These are phyloP conservation scores for Ogataea thermomethanolica DNA, from an alignment of 805 yeast species.

Conservation along the genomic window DNA sequence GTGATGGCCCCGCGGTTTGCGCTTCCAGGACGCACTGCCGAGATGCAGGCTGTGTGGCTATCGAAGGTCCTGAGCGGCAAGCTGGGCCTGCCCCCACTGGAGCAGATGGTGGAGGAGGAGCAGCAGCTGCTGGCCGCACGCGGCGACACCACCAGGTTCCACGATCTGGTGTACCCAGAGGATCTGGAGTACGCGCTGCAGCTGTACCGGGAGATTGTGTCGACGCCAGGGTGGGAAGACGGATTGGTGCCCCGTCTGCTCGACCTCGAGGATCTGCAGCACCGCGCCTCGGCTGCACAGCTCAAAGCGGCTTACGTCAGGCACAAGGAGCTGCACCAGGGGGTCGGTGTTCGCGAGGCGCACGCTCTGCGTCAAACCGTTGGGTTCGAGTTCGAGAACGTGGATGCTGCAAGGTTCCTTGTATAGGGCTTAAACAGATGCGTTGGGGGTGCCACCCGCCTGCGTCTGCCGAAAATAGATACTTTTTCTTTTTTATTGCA, in stretches of 20 bases:
- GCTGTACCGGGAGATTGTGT: slow-evolving; percentile 34
- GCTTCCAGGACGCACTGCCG: slow-evolving; percentile 59
- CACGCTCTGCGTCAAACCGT: slow-evolving; percentile 11
- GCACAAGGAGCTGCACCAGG: slow-evolving; percentile 37
- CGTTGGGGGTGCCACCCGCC: too few relatives aligned
- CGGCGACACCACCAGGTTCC: slow-evolving; percentile 47
- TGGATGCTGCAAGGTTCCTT: slow-evolving; percentile 1
- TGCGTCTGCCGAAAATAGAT: background rate
- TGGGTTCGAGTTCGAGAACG: slow-evolving; percentile 13
- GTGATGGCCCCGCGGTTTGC: slow-evolving; percentile 61
- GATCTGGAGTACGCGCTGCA: slow-evolving; percentile 53
- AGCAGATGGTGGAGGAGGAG: slow-evolving; percentile 46
- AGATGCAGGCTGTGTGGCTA: slow-evolving; percentile 62
- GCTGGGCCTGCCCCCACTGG: slow-evolving; percentile 45
- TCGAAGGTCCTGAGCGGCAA: slow-evolving; percentile 61
- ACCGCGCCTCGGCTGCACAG: slow-evolving; percentile 41
- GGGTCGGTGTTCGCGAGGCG: slow-evolving; percentile 17
- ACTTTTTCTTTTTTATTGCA: background rate
- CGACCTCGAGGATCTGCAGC: slow-evolving; percentile 42
- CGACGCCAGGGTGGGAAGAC: slow-evolving; percentile 27
- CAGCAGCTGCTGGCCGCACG: slow-evolving; percentile 35
- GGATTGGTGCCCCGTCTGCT: slow-evolving; percentile 53
- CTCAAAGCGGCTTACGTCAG: slow-evolving; percentile 46
- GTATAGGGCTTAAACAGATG: too few relatives aligned
- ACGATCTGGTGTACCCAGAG: slow-evolving; percentile 51